Base-by-base conservation (phyloP, 352 stramenopile genomes). In the Pythium rishiriense region DNA sequence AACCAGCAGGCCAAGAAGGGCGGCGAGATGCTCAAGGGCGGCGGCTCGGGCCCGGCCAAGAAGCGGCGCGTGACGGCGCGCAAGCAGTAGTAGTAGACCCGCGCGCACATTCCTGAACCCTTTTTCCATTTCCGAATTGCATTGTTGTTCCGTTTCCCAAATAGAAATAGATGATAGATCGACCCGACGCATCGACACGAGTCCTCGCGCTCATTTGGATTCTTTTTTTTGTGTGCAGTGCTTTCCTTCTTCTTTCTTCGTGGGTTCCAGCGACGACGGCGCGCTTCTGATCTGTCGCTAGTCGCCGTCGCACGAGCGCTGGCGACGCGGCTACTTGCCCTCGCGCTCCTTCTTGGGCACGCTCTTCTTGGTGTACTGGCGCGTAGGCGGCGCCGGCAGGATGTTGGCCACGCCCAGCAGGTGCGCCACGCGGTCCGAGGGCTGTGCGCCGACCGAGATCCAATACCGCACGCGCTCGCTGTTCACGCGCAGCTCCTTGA, bases 1-100 rank as follows among this genome's bases (percentile, higher is more conserved):
- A 99, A 99, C 75, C 84, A 99, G 64, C 96, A 99, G 83, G 97
- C 98, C 28, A 87, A 93, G 66, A 93, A 98, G 72, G 96, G 96
- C 55, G 96, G 96, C 55, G 82, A 97, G 45, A 91, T 99, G 66
- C 81, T 99, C 64, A 98, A 95, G 70, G 97, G 96, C 51, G 96
- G 96, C 69, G 97, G 97, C 53, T 88, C 81, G 0, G 84, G 62
- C 8, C 80, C 79, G 10, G 77, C 72, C 22, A 87, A 85, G 52
- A 85, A 87, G 48, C 76, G 75, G n/a, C 81, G 83, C 55, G 62
- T 68, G 37, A 43, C 37, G 7, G 66, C 69, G 49, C 81, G 73
- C 54, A 83, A 76, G 69, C 73, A 88, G 66, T 65, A 63, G 58
- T 41, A 45, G 25, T 35, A 43, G n/a, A n/a, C n/a, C n/a, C n/a